Evolutionary conservation across 352 stramenopile genomes (phyloP).

Genomic region (Phytophthora rubi): DNA sequence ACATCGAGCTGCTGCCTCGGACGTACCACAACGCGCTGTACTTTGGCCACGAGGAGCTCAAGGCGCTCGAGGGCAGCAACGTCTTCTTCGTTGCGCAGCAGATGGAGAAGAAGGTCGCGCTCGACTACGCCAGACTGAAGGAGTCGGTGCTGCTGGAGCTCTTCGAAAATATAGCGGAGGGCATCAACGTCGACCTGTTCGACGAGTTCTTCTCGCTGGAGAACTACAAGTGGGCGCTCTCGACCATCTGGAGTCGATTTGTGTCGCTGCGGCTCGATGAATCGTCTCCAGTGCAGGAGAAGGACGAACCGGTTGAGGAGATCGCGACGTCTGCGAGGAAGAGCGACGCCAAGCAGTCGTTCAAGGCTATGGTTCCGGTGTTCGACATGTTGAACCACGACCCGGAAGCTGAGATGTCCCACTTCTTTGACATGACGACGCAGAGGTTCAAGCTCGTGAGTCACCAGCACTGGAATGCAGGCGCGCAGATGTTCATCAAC

Average conservation of each 20-base stretch:
- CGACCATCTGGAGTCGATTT: conserved; percentile 88
- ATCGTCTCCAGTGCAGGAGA: conserved; percentile 15
- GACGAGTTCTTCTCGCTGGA: conserved; percentile 65
- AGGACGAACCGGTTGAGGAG: conserved; percentile 21
- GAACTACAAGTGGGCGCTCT: conserved; percentile 85
- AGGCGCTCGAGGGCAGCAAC: conserved; percentile 62
- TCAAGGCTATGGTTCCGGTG: conserved; percentile 86
- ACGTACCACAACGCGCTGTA: conserved; percentile 79
- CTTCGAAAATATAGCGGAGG: conserved; percentile 45
- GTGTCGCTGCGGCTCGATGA: conserved; percentile 66
- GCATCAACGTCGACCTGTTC: conserved; percentile 37
- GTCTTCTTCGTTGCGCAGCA: conserved; percentile 71
- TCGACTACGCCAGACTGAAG: conserved; percentile 54
- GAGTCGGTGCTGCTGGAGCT: conserved; percentile 56
- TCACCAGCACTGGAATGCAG: conserved; percentile 76
- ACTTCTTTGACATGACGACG: conserved; percentile 62
- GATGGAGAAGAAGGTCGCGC: conserved; percentile 60
- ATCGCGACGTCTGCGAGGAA: neutral
- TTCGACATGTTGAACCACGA: conserved; percentile 91
- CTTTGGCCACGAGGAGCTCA: conserved; percentile 52
- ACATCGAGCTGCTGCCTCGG: conserved; percentile 65
- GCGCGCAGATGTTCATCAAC: conserved; percentile 81
- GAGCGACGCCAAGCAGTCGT: conserved; percentile 28
- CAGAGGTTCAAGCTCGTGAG: conserved; percentile 71
- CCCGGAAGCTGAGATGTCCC: conserved; percentile 72